Percentiles rank a stretch among this genome's conserved stretches.
Conservation (phyloP, 208 protist species). For the Crithidia bombi region DNA sequence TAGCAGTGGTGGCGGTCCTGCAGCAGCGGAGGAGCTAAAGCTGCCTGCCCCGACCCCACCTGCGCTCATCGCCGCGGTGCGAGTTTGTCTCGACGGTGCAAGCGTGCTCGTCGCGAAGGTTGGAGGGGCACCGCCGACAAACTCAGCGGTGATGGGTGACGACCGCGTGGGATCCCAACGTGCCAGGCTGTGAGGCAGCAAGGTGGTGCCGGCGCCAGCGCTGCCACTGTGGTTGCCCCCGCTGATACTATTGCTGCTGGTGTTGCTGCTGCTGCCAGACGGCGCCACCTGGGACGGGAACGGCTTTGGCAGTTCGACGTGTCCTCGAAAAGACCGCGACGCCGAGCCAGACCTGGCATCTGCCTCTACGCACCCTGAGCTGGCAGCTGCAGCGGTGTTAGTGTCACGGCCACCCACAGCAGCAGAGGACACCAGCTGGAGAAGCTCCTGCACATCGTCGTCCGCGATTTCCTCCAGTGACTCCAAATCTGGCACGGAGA, state of each 20-base stretch:
- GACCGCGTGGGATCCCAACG: not conserved
- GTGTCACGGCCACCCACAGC: not conserved
- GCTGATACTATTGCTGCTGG: not conserved
- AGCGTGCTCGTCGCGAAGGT: not conserved
- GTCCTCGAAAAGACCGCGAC: not conserved
- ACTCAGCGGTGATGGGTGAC: constrained; percentile 17
- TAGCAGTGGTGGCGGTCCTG: constrained; percentile 14
- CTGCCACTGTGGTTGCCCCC: not conserved
- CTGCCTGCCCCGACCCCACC: not conserved
- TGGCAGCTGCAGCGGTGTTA: not conserved
- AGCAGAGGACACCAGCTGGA: constrained; percentile 11
- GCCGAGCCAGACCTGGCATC: not conserved
- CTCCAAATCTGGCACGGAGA: constrained; percentile 38
- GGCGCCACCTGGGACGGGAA: not conserved
- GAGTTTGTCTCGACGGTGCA: not conserved
- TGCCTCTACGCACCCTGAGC: not conserved
- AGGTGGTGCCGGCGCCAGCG: not conserved
- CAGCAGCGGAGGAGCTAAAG: not conserved
- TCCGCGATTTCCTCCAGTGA: constrained; percentile 41
- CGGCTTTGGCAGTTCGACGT: not conserved
- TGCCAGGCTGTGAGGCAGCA: constrained; percentile 4
- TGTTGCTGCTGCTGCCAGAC: constrained; percentile 3
- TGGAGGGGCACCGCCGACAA: not conserved
- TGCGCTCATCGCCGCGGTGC: not conserved
- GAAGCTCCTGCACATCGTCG: constrained; percentile 37